phyloP scores from a whole-genome alignment of 2,329 filamentous ascomycete genomes.

The Aspergillus floridensis region DNA sequence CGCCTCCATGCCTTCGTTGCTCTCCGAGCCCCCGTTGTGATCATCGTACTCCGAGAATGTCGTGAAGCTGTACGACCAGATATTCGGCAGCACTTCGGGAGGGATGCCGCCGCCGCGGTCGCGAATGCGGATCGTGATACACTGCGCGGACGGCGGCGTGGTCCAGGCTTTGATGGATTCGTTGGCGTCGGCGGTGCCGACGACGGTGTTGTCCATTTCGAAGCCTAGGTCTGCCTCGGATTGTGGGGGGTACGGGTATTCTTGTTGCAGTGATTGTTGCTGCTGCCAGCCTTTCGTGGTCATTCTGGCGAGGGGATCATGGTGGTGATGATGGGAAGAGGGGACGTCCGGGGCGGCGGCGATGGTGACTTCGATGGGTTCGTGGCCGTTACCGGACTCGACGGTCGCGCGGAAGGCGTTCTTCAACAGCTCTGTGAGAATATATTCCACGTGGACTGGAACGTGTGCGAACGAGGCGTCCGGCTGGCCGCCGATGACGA shows the following conservation, averaged over 20 bases:
- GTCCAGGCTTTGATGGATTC: conserved; percentile 33
- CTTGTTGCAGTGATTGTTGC: conserved; percentile 25
- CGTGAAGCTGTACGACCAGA: conserved; percentile 97
- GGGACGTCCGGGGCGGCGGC: conserved; percentile 63
- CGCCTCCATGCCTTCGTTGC: conserved; percentile 59
- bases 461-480: conserved; percentile 90
- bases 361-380: conserved; percentile 89
- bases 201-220: conserved; percentile 26
- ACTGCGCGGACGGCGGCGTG: conserved; percentile 56
- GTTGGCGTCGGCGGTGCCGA: conserved; percentile 29
- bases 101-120: conserved; percentile 93
- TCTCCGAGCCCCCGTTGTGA: conserved; percentile 43
- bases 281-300: not conserved
- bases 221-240: conserved; percentile 33
- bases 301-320: conserved; percentile 17
- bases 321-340: not conserved
- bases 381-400: conserved; percentile 72
- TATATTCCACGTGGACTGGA: conserved; percentile 95
- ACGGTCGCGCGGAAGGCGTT: conserved; percentile 94
- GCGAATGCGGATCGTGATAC: conserved; percentile 91
- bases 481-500: conserved; percentile 80
- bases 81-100: conserved; percentile 76
- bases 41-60: conserved; percentile 73
- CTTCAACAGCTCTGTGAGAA: conserved; percentile 92
- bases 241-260: conserved; percentile 8